Base-by-base conservation (phyloP, 2,329 filamentous ascomycete species). In the Fusarium lyarnte region DNA sequence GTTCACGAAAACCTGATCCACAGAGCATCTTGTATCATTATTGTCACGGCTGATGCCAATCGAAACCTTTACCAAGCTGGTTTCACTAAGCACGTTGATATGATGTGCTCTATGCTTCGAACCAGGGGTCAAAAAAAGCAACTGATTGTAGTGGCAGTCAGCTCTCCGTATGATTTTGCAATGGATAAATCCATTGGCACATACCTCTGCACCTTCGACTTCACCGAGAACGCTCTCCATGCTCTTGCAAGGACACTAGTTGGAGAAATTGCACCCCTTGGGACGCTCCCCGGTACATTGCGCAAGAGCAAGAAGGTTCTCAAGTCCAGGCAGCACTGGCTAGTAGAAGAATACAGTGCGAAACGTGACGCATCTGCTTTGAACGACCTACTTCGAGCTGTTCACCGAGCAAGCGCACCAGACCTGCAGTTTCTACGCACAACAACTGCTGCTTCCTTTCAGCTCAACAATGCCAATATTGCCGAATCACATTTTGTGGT, bases 161-260 rank as follows among this genome's bases (percentile, higher is more conserved):
- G 94, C 82, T 98, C 95, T 2, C 95, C 95, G 0, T 98, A 98
- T 81, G 95, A 98, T 80, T 98, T 98, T 80, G 94, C 94, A 47
- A 94, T 95, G 88, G 95, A 98, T 78, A 92, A 92, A 72, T 91
- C 91, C 2, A 95, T 98, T 43, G 93, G 93, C 10, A 97, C 95
- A 2, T 98, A 98, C 77, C 88, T 98, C 43, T 98, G 95, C 84
- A 97, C 95, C 0, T 98, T 97, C 80, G 95, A 98, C 82, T 98
- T 97, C 78, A 98, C 95, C 1, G 95, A 98, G 76, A 95, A 93
- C 12, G 94, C 95, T 23, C 89, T 98, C 84, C 91, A 92, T 68
- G 93, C 94, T 2, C 84, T 97, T 8, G 94, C 97, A 23, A 91
- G 94, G 65, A 92, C 94, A 1, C 84, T 98, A 0, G 95, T 95